phyloP scores from a whole-genome alignment of 176 grass and related monocot species.

The Eragrostis curvula region DNA sequence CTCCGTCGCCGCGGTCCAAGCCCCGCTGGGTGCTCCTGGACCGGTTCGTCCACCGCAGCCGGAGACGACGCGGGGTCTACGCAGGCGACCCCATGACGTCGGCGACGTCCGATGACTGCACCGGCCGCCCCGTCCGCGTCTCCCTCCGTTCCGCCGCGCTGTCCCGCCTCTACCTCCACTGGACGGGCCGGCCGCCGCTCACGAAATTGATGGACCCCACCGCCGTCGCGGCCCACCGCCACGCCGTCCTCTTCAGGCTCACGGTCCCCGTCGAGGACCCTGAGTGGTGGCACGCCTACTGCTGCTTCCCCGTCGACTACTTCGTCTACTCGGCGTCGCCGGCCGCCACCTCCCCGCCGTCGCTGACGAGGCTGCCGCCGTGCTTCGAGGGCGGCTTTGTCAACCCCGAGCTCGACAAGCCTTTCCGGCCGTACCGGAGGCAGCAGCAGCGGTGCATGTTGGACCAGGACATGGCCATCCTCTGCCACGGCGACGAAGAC shows the following conservation, averaged over 20 bases:
- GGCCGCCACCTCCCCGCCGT: background rate
- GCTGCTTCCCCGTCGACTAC: background rate
- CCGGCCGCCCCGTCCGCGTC: background rate
- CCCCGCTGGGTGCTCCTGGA: constrained; percentile 1
- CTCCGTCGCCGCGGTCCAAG: too few relatives aligned
- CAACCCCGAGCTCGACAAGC: background rate
- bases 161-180: constrained; percentile 30
- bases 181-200: background rate
- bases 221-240: constrained; percentile 13
- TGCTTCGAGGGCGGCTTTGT: background rate
- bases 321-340: constrained; percentile 1
- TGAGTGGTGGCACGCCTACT: fast-evolving
- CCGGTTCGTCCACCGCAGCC: background rate
- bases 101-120: background rate
- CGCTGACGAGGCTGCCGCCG: background rate
- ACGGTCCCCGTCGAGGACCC: background rate
- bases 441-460: constrained; percentile 11
- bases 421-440: background rate
- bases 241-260: constrained; percentile 5
- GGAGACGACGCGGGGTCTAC: background rate
- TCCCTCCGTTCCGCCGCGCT: too few relatives aligned
- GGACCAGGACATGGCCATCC: background rate
- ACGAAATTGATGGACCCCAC: fast-evolving
- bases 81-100: background rate
- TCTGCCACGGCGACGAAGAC: background rate